Conservation (phyloP, 495 filamentous ascomycete genomes). For the Pseudotulostoma volvatum region DNA sequence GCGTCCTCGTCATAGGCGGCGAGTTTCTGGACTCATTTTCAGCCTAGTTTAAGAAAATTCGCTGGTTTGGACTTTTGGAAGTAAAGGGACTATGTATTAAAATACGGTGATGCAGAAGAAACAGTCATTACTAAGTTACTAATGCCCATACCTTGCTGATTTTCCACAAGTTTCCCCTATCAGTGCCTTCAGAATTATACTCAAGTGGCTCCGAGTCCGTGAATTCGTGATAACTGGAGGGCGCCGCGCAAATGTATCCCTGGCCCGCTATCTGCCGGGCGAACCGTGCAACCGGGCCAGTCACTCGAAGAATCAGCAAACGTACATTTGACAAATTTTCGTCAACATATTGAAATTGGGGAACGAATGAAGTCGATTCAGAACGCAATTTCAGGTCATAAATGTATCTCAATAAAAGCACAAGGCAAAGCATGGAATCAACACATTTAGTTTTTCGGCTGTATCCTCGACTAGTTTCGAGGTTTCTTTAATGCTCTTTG, state of each 20-base stretch:
- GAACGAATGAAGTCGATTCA: too few relatives aligned
- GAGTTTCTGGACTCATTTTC: constrained; percentile 40
- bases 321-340: too few relatives aligned
- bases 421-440: too few relatives aligned
- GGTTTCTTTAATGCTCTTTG: too few relatives aligned
- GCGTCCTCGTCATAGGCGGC: constrained; percentile 84
- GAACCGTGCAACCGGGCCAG: constrained; percentile 80
- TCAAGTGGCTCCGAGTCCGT: constrained; percentile 66
- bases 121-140: neutral
- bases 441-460: too few relatives aligned
- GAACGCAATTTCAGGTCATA: too few relatives aligned
- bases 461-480: too few relatives aligned
- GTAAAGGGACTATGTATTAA: too few relatives aligned
- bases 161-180: constrained; percentile 76
- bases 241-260: constrained; percentile 85
- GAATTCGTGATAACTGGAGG: constrained; percentile 88
- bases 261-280: constrained; percentile 84
- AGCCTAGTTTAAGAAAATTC: neutral
- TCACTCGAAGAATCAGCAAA: constrained; percentile 49
- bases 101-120: too few relatives aligned
- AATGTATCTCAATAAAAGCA: too few relatives aligned
- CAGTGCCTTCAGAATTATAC: constrained; percentile 79
- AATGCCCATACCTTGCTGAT: constrained; percentile 44
- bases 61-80: neutral
- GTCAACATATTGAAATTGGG: too few relatives aligned